phyloP scores from a whole-genome alignment of 2,329 filamentous ascomycete genomes.

The Rhytidhysteron rufulum region DNA sequence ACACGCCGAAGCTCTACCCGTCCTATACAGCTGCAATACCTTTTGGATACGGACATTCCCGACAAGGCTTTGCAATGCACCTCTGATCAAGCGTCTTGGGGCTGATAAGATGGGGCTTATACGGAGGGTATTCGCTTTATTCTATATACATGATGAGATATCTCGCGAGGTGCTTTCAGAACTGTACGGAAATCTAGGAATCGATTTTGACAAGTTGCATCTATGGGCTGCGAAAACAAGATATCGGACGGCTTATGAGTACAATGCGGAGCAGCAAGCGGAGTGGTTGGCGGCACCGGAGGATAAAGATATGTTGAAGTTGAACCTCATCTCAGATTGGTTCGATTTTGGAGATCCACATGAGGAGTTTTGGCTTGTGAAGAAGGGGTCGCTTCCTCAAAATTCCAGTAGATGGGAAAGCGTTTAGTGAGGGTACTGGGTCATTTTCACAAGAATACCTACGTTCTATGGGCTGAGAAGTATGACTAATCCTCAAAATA shows the following conservation, averaged over 20 bases:
- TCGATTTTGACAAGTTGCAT: not conserved
- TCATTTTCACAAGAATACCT: too few relatives aligned
- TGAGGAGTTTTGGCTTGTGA: not conserved
- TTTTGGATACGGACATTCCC: slow-evolving; percentile 5
- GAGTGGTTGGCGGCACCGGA: not conserved
- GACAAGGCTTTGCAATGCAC: not conserved
- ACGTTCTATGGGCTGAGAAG: too few relatives aligned
- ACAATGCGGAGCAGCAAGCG: not conserved
- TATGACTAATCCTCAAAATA: too few relatives aligned
- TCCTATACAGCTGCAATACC: slow-evolving; percentile 7
- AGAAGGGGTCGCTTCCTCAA: not conserved
- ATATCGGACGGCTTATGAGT: not conserved
- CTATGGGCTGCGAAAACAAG: not conserved
- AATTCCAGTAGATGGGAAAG: too few relatives aligned
- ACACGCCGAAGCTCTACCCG: slow-evolving; percentile 6
- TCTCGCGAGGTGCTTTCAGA: not conserved
- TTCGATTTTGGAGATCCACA: not conserved
- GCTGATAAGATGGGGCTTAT: slow-evolving; percentile 4
- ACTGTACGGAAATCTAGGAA: not conserved
- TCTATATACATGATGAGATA: not conserved
- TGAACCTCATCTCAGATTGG: not conserved
- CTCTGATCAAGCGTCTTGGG: slow-evolving; percentile 2
- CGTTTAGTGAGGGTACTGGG: too few relatives aligned
- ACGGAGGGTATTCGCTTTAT: slow-evolving; percentile 3
- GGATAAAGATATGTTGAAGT: not conserved